Evolutionary conservation across 176 grass and related monocot genomes (phyloP).

Genomic region (Aegilops tauschii): DNA sequence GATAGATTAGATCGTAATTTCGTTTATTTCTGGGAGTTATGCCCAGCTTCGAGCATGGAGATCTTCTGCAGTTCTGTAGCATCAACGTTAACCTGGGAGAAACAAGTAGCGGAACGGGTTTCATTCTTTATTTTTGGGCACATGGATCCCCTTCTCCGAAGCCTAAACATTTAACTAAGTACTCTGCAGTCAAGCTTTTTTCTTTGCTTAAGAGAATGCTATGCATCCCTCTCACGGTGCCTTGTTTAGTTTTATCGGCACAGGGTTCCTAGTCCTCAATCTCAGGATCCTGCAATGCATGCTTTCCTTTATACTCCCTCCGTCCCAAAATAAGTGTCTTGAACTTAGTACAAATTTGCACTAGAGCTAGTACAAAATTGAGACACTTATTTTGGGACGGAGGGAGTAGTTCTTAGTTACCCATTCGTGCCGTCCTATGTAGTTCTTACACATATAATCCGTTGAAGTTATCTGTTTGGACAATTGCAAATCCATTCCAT

Average conservation of each 20-base stretch:
- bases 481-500: background rate
- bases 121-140: background rate
- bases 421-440: background rate
- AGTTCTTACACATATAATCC: background rate
- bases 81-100: background rate
- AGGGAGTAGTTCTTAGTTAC: background rate
- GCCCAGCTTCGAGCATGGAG: background rate
- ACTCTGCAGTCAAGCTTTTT: background rate
- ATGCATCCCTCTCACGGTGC: background rate
- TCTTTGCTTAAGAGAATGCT: background rate
- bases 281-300: background rate
- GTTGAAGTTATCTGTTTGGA: background rate
- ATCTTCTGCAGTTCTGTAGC: background rate
- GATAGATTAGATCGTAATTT: background rate
- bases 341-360: too few species aligned
- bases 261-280: background rate
- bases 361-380: too few species aligned
- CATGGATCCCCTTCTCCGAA: background rate
- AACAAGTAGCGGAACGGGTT: background rate
- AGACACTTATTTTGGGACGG: too few species aligned
- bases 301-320: background rate
- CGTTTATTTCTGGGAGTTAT: background rate
- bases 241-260: background rate
- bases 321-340: too few species aligned
- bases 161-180: background rate